phyloP scores from a whole-genome alignment of 2,329 filamentous ascomycete genomes.

The Phialocephala sp. region DNA sequence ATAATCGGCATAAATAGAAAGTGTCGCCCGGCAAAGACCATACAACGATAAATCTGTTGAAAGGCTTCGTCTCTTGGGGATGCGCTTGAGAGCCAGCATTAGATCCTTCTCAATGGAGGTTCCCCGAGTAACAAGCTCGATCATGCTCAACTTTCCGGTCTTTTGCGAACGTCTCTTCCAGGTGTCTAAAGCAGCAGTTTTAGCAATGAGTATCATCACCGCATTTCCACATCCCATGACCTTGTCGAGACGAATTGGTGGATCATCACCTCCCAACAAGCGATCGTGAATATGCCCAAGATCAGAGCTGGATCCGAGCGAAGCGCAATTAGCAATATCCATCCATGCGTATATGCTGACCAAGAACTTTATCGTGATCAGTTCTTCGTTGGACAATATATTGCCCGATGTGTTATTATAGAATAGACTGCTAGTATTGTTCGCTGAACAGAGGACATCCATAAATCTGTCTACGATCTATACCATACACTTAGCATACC shows the following conservation, averaged over 20 bases:
- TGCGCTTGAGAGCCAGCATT: conserved; percentile 11
- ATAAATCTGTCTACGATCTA: not conserved
- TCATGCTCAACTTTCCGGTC: conserved; percentile 49
- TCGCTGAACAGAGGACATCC: conserved; percentile 46
- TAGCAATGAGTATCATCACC: conserved; percentile 56
- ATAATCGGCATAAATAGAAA: conserved; percentile 5
- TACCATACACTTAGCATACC: too few species aligned
- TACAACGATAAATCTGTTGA: not conserved
- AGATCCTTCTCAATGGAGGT: conserved; percentile 33
- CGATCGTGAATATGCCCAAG: conserved; percentile 44
- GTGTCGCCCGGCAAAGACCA: conserved; percentile 5
- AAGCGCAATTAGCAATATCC: not conserved
- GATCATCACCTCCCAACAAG: not conserved
- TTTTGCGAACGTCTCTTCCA: conserved; percentile 60
- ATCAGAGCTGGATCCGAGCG: conserved; percentile 46
- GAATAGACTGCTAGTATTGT: conserved; percentile 43
- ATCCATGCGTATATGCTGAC: conserved; percentile 7
- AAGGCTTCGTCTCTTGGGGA: not conserved
- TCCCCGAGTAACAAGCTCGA: conserved; percentile 51
- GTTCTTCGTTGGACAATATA: not conserved
- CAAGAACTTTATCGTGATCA: conserved; percentile 11
- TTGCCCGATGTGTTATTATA: not conserved
- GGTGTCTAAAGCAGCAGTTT: conserved; percentile 56
- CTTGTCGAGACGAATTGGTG: conserved; percentile 49
- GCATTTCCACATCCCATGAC: conserved; percentile 62